Evolutionary conservation across 495 filamentous ascomycete genomes (phyloP).

Genomic region (Haplographium delicatum): DNA sequence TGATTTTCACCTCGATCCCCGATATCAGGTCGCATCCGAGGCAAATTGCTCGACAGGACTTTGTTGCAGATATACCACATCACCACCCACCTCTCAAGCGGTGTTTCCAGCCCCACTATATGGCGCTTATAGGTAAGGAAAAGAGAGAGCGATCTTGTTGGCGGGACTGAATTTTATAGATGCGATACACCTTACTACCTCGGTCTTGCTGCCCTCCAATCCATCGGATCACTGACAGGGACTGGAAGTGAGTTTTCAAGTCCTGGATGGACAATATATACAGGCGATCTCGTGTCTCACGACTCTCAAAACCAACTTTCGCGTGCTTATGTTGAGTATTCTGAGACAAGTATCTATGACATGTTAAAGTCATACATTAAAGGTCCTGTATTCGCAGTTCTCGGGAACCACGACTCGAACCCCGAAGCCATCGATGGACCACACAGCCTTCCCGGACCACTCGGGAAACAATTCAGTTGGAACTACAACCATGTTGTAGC

Average conservation of each 20-base stretch:
- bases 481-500: slow-evolving; percentile 43
- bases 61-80: slow-evolving; percentile 46
- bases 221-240: slow-evolving; percentile 52
- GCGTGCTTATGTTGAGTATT: slow-evolving; percentile 42
- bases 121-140: slow-evolving; percentile 41
- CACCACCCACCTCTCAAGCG: slow-evolving; percentile 29
- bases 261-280: slow-evolving; percentile 39
- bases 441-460: slow-evolving; percentile 36
- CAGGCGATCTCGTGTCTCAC: slow-evolving; percentile 45
- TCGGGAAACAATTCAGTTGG: slow-evolving; percentile 53
- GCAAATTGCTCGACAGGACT: slow-evolving; percentile 48
- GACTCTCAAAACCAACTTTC: slow-evolving; percentile 35
- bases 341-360: slow-evolving; percentile 30
- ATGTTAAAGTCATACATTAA: slow-evolving; percentile 46
- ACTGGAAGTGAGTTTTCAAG: slow-evolving; percentile 36
- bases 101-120: slow-evolving; percentile 45
- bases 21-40: slow-evolving; percentile 49
- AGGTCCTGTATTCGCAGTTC: slow-evolving; percentile 47
- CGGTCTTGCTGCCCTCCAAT: slow-evolving; percentile 50
- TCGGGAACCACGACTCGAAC: slow-evolving; percentile 52
- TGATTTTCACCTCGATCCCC: slow-evolving; percentile 56
- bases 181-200: slow-evolving; percentile 56
- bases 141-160: not conserved
- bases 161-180: slow-evolving; percentile 3
- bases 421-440: slow-evolving; percentile 32